Conservation (phyloP, 495 filamentous ascomycete species). For the Glonium stellatum region DNA sequence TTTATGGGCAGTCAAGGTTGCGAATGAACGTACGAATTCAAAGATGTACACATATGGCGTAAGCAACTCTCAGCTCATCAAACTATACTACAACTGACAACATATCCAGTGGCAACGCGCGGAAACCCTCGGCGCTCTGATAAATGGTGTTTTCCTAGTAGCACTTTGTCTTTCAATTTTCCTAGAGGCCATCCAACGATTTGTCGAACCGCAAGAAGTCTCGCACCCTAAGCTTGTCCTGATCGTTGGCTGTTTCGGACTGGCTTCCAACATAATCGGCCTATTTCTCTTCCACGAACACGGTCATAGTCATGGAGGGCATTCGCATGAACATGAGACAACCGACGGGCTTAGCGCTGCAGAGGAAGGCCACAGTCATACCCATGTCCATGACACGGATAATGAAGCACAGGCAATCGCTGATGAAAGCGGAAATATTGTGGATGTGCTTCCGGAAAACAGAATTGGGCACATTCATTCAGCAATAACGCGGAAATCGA, state of each 20-base stretch:
- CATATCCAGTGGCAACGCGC: slow-evolving; percentile 79
- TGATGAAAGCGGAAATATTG: slow-evolving; percentile 43
- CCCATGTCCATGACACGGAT: slow-evolving; percentile 36
- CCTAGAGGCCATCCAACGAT: slow-evolving; percentile 81
- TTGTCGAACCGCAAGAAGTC: slow-evolving; percentile 83
- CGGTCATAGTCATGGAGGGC: slow-evolving; percentile 68
- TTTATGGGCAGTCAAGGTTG: slow-evolving; percentile 89
- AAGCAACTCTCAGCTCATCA: slow-evolving; percentile 34
- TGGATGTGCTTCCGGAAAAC: slow-evolving; percentile 42
- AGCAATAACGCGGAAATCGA: not conserved
- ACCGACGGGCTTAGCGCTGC: slow-evolving; percentile 37
- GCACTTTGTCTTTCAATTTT: slow-evolving; percentile 93
- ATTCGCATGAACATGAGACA: slow-evolving; percentile 36
- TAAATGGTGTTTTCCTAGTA: slow-evolving; percentile 95
- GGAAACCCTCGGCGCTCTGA: slow-evolving; percentile 91
- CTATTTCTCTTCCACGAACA: slow-evolving; percentile 89
- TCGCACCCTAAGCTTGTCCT: slow-evolving; percentile 75
- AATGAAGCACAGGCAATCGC: slow-evolving; percentile 38
- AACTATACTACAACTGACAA: slow-evolving; percentile 9
- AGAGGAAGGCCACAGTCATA: slow-evolving; percentile 39
- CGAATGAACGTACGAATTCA: slow-evolving; percentile 65
- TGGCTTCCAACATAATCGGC: slow-evolving; percentile 86
- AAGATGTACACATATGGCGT: slow-evolving; percentile 92
- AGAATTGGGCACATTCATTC: slow-evolving; percentile 26
- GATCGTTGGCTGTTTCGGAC: slow-evolving; percentile 76